Evolutionary conservation across 371 early-diverging fungal genomes (phyloP).

Genomic region (Haplosporangium sp.): DNA sequence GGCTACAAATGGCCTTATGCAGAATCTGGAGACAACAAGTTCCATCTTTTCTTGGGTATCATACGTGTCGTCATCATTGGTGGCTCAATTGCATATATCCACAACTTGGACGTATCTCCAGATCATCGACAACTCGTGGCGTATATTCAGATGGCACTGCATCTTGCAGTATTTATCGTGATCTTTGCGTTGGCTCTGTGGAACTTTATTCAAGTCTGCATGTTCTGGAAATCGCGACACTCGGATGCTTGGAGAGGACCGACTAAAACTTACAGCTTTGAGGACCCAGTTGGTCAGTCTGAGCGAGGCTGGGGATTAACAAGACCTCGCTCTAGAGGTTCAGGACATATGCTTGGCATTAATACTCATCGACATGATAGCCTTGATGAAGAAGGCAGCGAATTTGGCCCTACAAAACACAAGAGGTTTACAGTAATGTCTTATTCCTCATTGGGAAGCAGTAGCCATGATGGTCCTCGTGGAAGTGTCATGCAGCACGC

Average conservation of each 20-base stretch:
- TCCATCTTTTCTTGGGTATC: slow-evolving; percentile 45
- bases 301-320: slow-evolving; percentile 36
- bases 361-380: slow-evolving; percentile 8
- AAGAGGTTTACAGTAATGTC: slow-evolving; percentile 40
- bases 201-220: slow-evolving; percentile 43
- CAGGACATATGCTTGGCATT: slow-evolving; percentile 15
- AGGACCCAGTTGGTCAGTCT: slow-evolving; percentile 19
- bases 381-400: slow-evolving; percentile 7
- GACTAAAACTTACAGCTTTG: slow-evolving; percentile 44
- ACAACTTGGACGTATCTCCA: slow-evolving; percentile 25
- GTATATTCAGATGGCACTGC: slow-evolving; percentile 50
- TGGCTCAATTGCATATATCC: slow-evolving; percentile 31
- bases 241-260: slow-evolving; percentile 45
- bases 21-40: slow-evolving; percentile 50
- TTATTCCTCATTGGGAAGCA: slow-evolving; percentile 32
- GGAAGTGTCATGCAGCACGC: slow-evolving; percentile 24
- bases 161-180: slow-evolving; percentile 42
- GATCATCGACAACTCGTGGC: slow-evolving; percentile 38
- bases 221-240: slow-evolving; percentile 38
- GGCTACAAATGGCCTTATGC: slow-evolving; percentile 45
- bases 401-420: slow-evolving; percentile 13
- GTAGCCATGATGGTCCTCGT: slow-evolving; percentile 11
- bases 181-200: slow-evolving; percentile 42
- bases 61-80: slow-evolving; percentile 44
- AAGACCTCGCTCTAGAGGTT: slow-evolving; percentile 13